phyloP scores from a whole-genome alignment of 1,284 basidiomycete species.

The Puccinia horiana region DNA sequence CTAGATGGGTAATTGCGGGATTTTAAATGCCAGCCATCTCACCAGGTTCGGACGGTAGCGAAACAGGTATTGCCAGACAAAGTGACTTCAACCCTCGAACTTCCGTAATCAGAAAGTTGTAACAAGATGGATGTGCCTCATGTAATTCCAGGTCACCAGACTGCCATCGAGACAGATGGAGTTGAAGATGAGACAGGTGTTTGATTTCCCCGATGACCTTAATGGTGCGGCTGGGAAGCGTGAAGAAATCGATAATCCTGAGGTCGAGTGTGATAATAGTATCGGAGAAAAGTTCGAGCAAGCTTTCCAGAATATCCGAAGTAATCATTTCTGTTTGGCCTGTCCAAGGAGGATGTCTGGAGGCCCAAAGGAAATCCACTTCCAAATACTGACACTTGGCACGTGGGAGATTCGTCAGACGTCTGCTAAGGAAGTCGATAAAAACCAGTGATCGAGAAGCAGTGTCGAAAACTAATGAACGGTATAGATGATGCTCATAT shows the following conservation, averaged over 20 bases:
- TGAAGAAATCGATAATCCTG: constrained; percentile 10
- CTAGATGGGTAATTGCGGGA: constrained; percentile 14
- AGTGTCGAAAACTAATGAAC: not conserved
- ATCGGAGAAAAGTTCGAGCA: not conserved
- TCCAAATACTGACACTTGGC: not conserved
- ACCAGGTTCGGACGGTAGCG: not conserved
- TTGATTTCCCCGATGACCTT: not conserved
- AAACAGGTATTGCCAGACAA: not conserved
- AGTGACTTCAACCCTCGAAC: not conserved
- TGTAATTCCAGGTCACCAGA: not conserved
- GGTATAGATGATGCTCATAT: constrained; percentile 3
- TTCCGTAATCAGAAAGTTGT: not conserved
- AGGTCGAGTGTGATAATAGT: too few relatives aligned
- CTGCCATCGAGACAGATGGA: not conserved
- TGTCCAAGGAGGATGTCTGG: not conserved
- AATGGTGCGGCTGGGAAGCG: constrained; percentile 4
- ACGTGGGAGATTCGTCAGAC: not conserved
- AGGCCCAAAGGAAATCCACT: not conserved
- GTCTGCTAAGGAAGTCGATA: not conserved
- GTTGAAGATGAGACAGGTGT: not conserved
- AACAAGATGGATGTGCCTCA: not conserved
- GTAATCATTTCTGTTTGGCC: not conserved
- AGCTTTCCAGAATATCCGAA: not conserved
- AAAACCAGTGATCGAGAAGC: not conserved
- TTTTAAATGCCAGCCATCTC: too few relatives aligned